These are phyloP conservation scores for Fusarium luffae DNA, from an alignment of 2,329 filamentous ascomycete species.

Conservation along the genomic window DNA sequence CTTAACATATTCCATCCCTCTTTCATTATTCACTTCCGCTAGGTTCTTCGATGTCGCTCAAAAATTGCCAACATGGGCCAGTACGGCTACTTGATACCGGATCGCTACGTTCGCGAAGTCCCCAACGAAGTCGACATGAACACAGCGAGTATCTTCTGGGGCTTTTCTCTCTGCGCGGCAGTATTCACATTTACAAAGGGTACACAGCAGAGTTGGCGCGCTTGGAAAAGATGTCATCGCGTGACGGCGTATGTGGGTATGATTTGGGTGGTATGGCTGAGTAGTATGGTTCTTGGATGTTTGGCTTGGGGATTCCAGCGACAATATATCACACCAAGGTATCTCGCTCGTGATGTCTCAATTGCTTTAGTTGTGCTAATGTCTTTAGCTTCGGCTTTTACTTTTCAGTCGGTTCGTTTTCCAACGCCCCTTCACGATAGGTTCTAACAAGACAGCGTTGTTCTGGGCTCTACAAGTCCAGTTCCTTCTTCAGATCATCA, in stretches of 20 bases:
- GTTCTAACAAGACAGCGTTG: conserved; percentile 6
- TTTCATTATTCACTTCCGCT: background rate
- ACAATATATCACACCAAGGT: conserved; percentile 43
- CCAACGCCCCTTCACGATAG: accelerated
- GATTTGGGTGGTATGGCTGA: conserved; percentile 42
- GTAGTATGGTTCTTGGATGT: conserved; percentile 37
- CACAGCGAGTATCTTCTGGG: conserved; percentile 42
- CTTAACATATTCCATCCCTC: background rate
- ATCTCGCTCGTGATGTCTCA: accelerated
- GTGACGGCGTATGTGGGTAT: conserved; percentile 35
- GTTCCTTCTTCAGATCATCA: conserved; percentile 64
- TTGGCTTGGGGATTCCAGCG: conserved; percentile 41
- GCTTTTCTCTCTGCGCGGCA: conserved; percentile 34
- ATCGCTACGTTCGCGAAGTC: conserved; percentile 38
- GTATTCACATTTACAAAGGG: conserved; percentile 32
- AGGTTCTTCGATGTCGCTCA: background rate
- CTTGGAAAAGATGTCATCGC: conserved; percentile 28
- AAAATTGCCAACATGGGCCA: conserved; percentile 15
- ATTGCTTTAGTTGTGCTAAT: background rate
- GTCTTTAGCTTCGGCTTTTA: conserved; percentile 37
- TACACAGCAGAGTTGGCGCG: conserved; percentile 15
- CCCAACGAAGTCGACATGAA: conserved; percentile 40
- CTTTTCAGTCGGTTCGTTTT: conserved; percentile 35
- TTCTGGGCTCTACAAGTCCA: conserved; percentile 60
- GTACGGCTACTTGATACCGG: conserved; percentile 41